Evolutionary conservation across 2,329 filamentous ascomycete species (phyloP).

Genomic region (Leptographium galeiforme): DNA sequence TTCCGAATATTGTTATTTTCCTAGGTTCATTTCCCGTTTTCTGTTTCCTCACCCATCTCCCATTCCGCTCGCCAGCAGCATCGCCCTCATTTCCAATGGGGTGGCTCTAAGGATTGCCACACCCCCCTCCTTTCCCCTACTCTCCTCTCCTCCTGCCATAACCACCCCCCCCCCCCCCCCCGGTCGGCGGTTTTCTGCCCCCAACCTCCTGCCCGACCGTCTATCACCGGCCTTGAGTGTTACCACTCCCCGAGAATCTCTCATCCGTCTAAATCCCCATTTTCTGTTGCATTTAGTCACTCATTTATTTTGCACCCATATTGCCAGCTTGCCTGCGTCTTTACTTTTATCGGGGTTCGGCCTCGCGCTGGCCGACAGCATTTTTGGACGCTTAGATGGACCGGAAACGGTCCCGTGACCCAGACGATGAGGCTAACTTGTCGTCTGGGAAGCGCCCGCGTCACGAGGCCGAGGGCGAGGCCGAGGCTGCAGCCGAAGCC

Average conservation of each 20-base stretch:
- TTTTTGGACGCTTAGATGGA: slow-evolving; percentile 6
- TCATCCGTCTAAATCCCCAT: background rate
- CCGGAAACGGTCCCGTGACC: slow-evolving; percentile 8
- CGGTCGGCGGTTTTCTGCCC: background rate
- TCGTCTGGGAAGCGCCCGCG: slow-evolving; percentile 8
- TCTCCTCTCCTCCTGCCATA: background rate
- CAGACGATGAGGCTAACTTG: slow-evolving; percentile 5
- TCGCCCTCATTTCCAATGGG: background rate
- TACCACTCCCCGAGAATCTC: background rate
- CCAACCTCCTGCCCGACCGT: background rate
- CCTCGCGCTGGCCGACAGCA: background rate
- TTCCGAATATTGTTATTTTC: background rate
- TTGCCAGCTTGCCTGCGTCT: too few species aligned
- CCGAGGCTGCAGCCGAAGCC: background rate
- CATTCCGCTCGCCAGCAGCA: background rate
- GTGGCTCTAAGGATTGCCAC: background rate
- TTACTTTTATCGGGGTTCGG: background rate
- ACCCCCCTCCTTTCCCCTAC: background rate
- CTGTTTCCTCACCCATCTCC: background rate
- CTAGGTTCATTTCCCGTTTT: background rate
- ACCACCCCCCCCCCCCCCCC: background rate
- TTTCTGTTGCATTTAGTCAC: background rate
- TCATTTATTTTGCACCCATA: background rate
- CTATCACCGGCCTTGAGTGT: background rate
- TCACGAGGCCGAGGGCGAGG: background rate